Base-by-base conservation (phyloP, 2,329 filamentous ascomycete genomes). In the Cadophora sp. region DNA sequence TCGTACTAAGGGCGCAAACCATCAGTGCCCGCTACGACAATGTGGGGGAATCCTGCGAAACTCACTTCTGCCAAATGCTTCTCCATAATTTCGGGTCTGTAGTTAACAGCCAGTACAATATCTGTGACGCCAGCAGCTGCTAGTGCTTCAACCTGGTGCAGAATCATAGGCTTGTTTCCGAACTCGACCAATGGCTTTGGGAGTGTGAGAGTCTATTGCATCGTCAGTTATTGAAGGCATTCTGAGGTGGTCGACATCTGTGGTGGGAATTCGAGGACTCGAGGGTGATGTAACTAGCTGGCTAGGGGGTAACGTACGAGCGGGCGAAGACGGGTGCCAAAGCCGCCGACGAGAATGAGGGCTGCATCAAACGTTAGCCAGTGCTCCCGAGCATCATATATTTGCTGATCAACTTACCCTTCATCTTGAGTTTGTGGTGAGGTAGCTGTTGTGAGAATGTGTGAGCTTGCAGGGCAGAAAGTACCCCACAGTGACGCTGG, bases 181-280 rank as follows among this genome's bases (percentile, higher is more conserved):
- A 99, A 99, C 83, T 99, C 95, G 78, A 99, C 96, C 74, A 99
- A 87, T 73, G 96, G 95, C 83, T 98, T 99, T 70, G 95, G 95
- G 73, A 97, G 92, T 61, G 96, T 97, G 78, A 99, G 89, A 76
- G 95, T 99, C 93, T 97, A 68, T 67, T 24, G 24, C 16, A 62
- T 45, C 33, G 69, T 76, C 66, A 76, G 72, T 71, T 56, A 59
- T 70, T 71, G 72, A 64, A 68, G 63, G 69, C 53, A 64, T 65
- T 68, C 71, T 62, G 78, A 68, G 77, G 73, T 60, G 27, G 56
- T 63, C 43, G 48, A 24, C 16, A 48, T 71, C 66, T 70, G 70
- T 62, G 65, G 48, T 59, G 66, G 68, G 27, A 3, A 24, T 62
- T 65, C 45, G 59, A 62, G 59, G n/a, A 60, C 27, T 55, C 67